Conservation (phyloP, 768 basidiomycete species). For the Scleroderma bovista region DNA sequence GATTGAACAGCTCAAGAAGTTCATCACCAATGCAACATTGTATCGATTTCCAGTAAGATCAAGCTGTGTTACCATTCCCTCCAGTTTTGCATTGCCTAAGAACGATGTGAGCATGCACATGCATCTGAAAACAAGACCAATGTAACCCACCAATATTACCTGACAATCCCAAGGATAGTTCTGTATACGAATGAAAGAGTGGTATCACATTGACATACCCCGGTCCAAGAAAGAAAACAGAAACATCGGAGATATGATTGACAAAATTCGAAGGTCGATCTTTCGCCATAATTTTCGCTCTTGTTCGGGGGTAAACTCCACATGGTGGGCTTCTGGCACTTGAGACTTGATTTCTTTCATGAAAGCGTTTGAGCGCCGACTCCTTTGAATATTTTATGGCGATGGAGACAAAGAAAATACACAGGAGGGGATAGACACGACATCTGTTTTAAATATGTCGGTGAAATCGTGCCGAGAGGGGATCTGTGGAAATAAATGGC, state of each 20-base stretch:
- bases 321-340: background rate
- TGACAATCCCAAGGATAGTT: background rate
- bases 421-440: no score
- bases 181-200: no score
- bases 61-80: slow-evolving; percentile 52
- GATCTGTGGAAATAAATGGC: no score
- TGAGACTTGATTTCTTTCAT: background rate
- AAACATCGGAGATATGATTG: slow-evolving; percentile 54
- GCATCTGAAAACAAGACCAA: background rate
- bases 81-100: slow-evolving; percentile 54
- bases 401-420: no score
- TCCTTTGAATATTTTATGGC: no score
- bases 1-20: background rate
- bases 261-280: slow-evolving; percentile 50
- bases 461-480: no score
- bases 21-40: slow-evolving; percentile 51
- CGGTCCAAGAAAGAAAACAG: slow-evolving; percentile 58
- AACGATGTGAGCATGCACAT: background rate
- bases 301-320: slow-evolving; percentile 33
- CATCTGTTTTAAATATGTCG: no score
- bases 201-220: slow-evolving; percentile 25
- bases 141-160: background rate
- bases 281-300: slow-evolving; percentile 51
- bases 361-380: background rate
- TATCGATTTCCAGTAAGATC: slow-evolving; percentile 51